phyloP scores from a whole-genome alignment of 2,329 filamentous ascomycete species.

The Fusarium fujikuroi region DNA sequence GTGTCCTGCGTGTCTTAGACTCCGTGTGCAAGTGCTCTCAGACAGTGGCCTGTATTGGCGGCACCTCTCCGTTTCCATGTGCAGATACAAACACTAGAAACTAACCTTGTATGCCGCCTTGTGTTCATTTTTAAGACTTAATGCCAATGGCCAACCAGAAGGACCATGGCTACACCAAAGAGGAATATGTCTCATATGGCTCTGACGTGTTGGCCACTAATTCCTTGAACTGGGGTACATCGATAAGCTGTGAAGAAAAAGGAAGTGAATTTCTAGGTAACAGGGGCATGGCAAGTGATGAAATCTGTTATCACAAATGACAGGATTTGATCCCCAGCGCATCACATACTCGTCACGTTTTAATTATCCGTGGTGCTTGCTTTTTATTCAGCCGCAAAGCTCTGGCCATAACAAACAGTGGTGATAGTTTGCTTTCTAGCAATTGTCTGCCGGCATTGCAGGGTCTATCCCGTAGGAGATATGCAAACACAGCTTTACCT shows the following conservation, averaged over 20 bases:
- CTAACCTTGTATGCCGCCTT: background rate
- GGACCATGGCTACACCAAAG: background rate
- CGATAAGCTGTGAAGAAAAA: background rate
- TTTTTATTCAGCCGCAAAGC: constrained; percentile 5
- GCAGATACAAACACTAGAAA: background rate
- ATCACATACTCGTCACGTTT: constrained; percentile 4
- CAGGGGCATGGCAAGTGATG: constrained; percentile 4
- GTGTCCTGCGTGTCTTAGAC: constrained; percentile 31
- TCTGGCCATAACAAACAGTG: background rate
- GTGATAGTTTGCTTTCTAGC: background rate
- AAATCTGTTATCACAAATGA: constrained; percentile 35
- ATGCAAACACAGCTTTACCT: background rate
- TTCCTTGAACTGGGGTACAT: constrained; percentile 4
- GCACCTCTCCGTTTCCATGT: background rate
- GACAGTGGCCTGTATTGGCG: constrained; percentile 4
- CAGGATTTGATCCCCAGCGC: constrained; percentile 17
- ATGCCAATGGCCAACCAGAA: constrained; percentile 1
- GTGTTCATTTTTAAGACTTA: background rate
- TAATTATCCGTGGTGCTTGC: constrained; percentile 3
- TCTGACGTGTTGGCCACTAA: constrained; percentile 3
- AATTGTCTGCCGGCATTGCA: background rate
- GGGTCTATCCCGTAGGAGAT: background rate
- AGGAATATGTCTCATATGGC: constrained; percentile 4
- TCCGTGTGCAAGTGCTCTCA: background rate
- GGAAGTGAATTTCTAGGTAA: background rate